These are phyloP conservation scores for Aspergillus sp. DNA, from an alignment of 2,329 filamentous ascomycete species.

Conservation along the genomic window DNA sequence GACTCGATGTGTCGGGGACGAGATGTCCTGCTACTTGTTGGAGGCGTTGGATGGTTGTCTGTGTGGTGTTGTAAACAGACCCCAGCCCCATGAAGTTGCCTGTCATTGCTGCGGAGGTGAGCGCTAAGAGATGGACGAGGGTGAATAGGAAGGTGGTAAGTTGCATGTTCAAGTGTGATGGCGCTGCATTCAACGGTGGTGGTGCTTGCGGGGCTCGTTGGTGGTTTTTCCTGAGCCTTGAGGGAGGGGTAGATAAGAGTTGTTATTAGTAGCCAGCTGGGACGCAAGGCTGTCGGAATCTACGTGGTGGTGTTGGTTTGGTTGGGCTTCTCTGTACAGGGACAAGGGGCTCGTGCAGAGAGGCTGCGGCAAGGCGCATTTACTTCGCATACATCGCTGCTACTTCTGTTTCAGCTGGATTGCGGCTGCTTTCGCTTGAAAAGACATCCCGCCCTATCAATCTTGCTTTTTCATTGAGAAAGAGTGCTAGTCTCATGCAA, in stretches of 20 bases:
- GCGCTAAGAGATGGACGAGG: background rate
- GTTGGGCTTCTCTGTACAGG: background rate
- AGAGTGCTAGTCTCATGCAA: background rate
- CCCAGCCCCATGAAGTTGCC: background rate
- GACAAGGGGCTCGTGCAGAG: background rate
- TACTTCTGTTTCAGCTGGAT: background rate
- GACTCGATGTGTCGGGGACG: background rate
- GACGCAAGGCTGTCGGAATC: background rate
- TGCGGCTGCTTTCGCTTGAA: background rate
- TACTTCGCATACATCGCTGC: background rate
- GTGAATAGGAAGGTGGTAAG: background rate
- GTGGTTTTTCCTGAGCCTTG: background rate
- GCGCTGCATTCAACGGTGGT: background rate
- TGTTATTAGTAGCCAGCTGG: background rate
- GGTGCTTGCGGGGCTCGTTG: background rate
- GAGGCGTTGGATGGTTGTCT: background rate
- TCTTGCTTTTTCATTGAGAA: background rate
- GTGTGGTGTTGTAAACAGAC: background rate
- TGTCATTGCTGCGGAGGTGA: background rate
- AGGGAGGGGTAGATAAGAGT: background rate
- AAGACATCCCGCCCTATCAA: background rate
- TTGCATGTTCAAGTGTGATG: background rate
- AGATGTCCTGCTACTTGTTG: background rate
- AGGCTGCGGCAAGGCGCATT: conserved; percentile 1
- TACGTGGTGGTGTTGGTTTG: background rate